Evolutionary conservation across 768 basidiomycete genomes (phyloP), one percentile per base, ranked within the genome.

Genomic region (Suillus hirtellus): DNA sequence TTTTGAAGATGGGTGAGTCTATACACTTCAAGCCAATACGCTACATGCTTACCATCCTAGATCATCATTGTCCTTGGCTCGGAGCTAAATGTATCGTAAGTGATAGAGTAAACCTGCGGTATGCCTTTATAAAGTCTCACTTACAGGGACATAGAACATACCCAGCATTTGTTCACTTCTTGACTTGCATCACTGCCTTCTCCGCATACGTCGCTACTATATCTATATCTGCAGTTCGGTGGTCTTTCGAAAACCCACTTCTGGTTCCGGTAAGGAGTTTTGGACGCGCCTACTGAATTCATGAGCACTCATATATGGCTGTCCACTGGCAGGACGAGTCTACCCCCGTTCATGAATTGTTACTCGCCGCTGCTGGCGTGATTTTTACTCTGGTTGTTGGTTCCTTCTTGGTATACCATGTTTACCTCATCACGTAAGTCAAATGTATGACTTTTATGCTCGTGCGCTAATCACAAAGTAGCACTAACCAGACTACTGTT

Each of bases 31-130:
- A 40, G 40, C 19, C 31, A 19, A 10, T 50, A 19, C 9, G 17
- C 21, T 60, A 7, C 34, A 31, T 1, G 8, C 56, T 58, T 42
- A 58, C 40, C 15, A 58, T 42, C 27, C 11, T 67, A 93, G 92
- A 95, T 72, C 93, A 94, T 69, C 93, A 95, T 69, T 95, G 92
- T 71, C 89, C 88, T 7, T 95, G 92, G 92, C 76, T 94, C 27
- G 92, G 87, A 43, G 77, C 81, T 53, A 88, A 81, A 71, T 95
- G 92, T 73, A 83, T 95, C 63, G 92, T 91, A 72, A 72, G 89
- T 70, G 35, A n/a, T 17, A 44, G 27, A 43, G 42, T 44, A 44
- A 21, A n/a, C 46, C 24, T 11, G 21, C 21, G 2, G 38, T 19
- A 10, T 46, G 17, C 19, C 59, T 12, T 59, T 61, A 52, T 42